phyloP scores from a whole-genome alignment of 441 rosid genomes.

The Gossypium schwendimanii region DNA sequence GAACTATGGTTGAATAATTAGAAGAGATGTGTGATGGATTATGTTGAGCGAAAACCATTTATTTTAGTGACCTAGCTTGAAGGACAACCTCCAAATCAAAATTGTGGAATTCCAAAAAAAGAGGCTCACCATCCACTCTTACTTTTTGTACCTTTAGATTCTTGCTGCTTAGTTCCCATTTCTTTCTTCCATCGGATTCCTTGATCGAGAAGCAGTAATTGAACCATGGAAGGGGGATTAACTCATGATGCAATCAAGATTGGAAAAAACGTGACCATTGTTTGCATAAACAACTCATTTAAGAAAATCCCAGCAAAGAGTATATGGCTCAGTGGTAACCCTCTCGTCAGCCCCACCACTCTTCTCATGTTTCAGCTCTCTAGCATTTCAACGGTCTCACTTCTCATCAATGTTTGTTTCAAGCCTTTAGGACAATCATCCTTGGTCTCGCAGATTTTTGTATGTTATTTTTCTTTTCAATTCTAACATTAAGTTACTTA shows the following conservation, averaged over 20 bases:
- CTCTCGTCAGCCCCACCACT: neutral
- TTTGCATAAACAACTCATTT: conserved; percentile 5
- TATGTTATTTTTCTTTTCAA: conserved; percentile 10
- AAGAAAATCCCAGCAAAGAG: neutral
- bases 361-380: conserved; percentile 27
- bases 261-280: neutral
- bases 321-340: conserved; percentile 15
- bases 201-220: conserved; percentile 13
- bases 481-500: neutral
- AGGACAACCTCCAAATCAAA: neutral
- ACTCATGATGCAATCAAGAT: neutral
- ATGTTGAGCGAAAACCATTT: no score
- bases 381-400: conserved; percentile 15
- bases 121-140: conserved; percentile 2
- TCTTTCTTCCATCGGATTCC: neutral
- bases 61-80: neutral
- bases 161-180: neutral
- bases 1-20: neutral
- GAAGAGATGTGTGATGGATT: neutral
- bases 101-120: neutral
- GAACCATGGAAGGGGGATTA: neutral
- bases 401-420: conserved; percentile 20
- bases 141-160: neutral
- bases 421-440: conserved; percentile 26
- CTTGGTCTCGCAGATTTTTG: conserved; percentile 27